A percentile compares a stretch with the other conserved stretches of the same genome.
Evolutionary conservation across 164 flowering plant genomes (phyloP).

Genomic region (Magnolia officinalis): DNA sequence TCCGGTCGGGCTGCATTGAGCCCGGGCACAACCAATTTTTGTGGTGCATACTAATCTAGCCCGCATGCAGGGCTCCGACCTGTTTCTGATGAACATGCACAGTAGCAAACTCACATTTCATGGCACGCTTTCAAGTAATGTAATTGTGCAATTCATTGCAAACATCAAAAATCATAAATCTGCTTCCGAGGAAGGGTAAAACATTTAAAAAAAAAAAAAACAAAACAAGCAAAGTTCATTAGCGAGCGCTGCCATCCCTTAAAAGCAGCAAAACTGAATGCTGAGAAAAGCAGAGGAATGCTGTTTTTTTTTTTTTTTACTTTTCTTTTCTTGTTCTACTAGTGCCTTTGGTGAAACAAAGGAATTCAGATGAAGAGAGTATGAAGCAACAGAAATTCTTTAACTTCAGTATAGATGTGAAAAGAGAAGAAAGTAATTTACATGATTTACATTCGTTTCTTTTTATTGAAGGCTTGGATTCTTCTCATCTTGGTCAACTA

Average conservation of each 20-base stretch:
- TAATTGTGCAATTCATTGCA: no score
- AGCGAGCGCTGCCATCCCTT: background rate
- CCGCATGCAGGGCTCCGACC: no score
- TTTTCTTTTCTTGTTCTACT: background rate
- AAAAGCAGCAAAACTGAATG: background rate
- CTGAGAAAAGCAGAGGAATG: background rate
- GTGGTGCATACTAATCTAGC: no score
- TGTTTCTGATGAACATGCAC: no score
- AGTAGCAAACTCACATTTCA: no score
- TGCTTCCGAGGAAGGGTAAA: no score
- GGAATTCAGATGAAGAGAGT: background rate
- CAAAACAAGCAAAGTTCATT: no score
- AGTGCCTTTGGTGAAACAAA: background rate
- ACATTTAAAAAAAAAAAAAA: no score
- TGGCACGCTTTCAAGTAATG: no score
- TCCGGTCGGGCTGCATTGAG: no score
- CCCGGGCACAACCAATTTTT: no score
- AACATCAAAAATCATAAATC: no score
- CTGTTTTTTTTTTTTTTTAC: background rate
- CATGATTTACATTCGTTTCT: slow-evolving; percentile 48
- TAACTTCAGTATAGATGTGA: slow-evolving; percentile 4
- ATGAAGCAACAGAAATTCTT: background rate
- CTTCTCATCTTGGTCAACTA: slow-evolving; percentile 24
- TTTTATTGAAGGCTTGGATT: slow-evolving; percentile 11
- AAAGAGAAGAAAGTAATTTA: slow-evolving; percentile 30